A percentile compares a stretch with the other conserved stretches of the same genome.
Evolutionary conservation across 139 green algal genomes (phyloP).

Genomic region (Micromonas commoda): DNA sequence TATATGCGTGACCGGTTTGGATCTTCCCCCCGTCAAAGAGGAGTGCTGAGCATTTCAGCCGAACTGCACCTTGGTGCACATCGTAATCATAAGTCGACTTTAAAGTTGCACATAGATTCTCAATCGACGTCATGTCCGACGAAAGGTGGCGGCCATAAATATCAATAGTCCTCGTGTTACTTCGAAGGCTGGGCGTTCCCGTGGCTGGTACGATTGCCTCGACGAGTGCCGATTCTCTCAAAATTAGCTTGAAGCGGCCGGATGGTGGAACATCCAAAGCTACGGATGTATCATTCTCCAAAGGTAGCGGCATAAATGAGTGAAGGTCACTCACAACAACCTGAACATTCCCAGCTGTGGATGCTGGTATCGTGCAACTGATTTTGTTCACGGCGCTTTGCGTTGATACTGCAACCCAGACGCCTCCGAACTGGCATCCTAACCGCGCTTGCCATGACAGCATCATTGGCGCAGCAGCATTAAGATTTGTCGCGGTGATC

Average conservation of each 20-base stretch:
- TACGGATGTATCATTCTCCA: too few species aligned
- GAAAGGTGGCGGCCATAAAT: neutral
- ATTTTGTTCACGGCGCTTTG: neutral
- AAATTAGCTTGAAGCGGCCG: neutral
- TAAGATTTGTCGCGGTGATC: neutral
- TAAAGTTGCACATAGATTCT: too few species aligned
- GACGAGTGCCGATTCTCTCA: neutral
- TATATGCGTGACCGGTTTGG: neutral
- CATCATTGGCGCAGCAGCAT: neutral
- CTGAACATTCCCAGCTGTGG: neutral
- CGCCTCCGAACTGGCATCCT: neutral
- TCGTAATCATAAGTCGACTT: too few species aligned
- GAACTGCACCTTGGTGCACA: too few species aligned
- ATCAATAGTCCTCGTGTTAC: neutral
- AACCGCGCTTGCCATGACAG: neutral
- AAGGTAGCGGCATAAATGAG: neutral
- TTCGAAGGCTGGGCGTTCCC: neutral
- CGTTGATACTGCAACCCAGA: neutral
- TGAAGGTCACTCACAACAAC: neutral
- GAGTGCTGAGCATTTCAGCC: too few species aligned
- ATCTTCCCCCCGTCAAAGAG: neutral
- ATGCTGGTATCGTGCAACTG: neutral
- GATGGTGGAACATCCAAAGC: too few species aligned
- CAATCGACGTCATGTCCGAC: neutral
- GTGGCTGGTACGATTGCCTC: neutral